Percentiles rank a stretch among this genome's conserved stretches.
Evolutionary conservation across 2,329 filamentous ascomycete genomes (phyloP).

Genomic region (Trichoderma sp.): DNA sequence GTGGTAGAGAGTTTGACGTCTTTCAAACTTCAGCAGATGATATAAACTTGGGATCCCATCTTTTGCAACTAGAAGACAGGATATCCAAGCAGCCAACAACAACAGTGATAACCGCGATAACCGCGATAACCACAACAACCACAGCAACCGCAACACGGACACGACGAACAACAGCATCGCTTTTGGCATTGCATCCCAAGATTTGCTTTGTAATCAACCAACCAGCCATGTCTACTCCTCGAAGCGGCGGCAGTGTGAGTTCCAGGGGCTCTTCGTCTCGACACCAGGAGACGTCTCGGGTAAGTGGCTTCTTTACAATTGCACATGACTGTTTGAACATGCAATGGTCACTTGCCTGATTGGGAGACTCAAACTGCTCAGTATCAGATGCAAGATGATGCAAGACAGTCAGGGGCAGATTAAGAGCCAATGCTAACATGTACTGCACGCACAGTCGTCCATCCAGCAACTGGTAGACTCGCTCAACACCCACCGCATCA

Average conservation of each 20-base stretch:
- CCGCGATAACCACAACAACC: neutral
- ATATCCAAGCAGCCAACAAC: neutral
- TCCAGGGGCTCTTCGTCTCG: slow-evolving; percentile 11
- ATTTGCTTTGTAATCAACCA: neutral
- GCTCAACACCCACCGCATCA: slow-evolving; percentile 67
- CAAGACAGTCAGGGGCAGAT: neutral
- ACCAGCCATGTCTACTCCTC: slow-evolving; percentile 20
- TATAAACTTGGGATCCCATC: slow-evolving; percentile 11
- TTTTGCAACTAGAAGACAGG: neutral
- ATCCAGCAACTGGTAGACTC: slow-evolving; percentile 60
- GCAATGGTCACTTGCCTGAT: neutral
- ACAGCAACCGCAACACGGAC: neutral
- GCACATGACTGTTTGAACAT: neutral
- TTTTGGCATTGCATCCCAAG: neutral
- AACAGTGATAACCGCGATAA: neutral
- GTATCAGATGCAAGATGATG: neutral
- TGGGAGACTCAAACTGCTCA: neutral
- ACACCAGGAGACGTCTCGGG: neutral
- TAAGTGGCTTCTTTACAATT: slow-evolving; percentile 4
- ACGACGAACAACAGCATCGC: neutral
- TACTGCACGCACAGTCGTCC: neutral
- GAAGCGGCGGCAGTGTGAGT: slow-evolving; percentile 15
- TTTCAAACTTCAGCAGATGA: slow-evolving; percentile 4
- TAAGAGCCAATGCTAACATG: neutral
- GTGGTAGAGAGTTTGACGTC: neutral